Base-by-base conservation (phyloP, 345 rosid genomes). In the Tarenaya hassleriana region DNA sequence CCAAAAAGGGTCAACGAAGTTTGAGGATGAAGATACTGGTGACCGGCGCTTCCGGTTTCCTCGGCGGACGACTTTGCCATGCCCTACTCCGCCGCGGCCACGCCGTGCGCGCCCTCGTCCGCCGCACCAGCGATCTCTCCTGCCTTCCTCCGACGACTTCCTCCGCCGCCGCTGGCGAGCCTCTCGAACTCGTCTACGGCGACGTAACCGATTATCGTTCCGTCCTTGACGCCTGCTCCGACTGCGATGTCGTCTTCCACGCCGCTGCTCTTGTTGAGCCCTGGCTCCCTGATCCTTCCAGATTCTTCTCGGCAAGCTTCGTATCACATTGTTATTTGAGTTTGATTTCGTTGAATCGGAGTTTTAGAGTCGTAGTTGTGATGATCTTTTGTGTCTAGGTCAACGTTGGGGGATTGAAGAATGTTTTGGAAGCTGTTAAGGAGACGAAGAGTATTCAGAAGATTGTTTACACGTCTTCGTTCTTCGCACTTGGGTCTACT, bases 181-280 rank as follows among this genome's bases (percentile, higher is more conserved):
- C 50, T 29, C 35, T 82, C 37, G 84, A 91, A 60, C 78, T 86
- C 48, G 77, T 69, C 11, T 80, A 77, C 56, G 98, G 98, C 13
- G 98, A 91, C 56, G 78, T 91, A 15, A 91, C 92, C 4, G 96
- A 86, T 56, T 75, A 50, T 68, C 59, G 44, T 10, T 78, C 91
- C 4, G 63, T 91, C 43, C 69, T 60, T 1, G 78, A 75, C 34
- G 83, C 87, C 71, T 80, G 76, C 75, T 74, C 76, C 62, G 84
- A 73, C 54, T 86, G 92, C 70, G 67, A 77, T 37, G 62, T 76
- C 72, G 55, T 90, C 72, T 80, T 86, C 83, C 97, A 90, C 72
- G 67, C 80, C 0, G 96, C 96, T 10, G 96, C 95, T 50, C 4
- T 80, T 12, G 97, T 86, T 59, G 94, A 90, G 76, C 89, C 97